Base-by-base conservation (phyloP, 345 rosid genomes). In the Pugionium cornutum region DNA sequence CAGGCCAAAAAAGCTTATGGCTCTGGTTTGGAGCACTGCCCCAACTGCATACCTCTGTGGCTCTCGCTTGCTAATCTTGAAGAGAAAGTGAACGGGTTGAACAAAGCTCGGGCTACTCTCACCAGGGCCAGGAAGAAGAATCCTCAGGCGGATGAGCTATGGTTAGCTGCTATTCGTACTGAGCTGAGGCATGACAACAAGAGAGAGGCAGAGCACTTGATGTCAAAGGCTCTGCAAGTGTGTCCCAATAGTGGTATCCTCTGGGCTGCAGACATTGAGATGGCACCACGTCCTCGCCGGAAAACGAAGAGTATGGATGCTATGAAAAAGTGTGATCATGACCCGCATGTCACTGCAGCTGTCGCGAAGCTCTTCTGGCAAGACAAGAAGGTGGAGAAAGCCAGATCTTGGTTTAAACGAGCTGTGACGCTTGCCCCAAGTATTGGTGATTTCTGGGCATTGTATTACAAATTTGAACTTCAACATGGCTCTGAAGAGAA, bases 191-290 rank as follows among this genome's bases (percentile, higher is more conserved):
- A 86, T 46, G 92, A 91, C 42, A 78, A 83, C 75, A 85, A 82
- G 72, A 89, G 70, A 76, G 96, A 92, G 70, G 81, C 95, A 64
- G 98, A 87, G 67, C 82, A 70, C 29, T 66, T 92, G 78, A 89
- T 92, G 96, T 86, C 98, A 4, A 92, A 89, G 84, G 98, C 92
- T 42, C 77, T 92, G 70, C 98, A 89, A 76, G 98, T 78, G 81
- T 92, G 98, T 68, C 95, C 96, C 8, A 83, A 32, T 48, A 92
- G 95, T 77, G 98, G 96, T 58, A 87, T 87, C 50, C 67, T 92
- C 49, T 92, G 96, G 98, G 98, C 98, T 54, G 84, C 86, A 1
- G 82, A 90, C 0, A 83, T 92, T 36, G 88, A 89, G 79, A 89
- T 89, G 96, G 89, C 72, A 48, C 87, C 96, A 3, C 88, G 92